Base-by-base conservation (phyloP, 305 asterid genomes). In the Caryopteris hybrid region DNA sequence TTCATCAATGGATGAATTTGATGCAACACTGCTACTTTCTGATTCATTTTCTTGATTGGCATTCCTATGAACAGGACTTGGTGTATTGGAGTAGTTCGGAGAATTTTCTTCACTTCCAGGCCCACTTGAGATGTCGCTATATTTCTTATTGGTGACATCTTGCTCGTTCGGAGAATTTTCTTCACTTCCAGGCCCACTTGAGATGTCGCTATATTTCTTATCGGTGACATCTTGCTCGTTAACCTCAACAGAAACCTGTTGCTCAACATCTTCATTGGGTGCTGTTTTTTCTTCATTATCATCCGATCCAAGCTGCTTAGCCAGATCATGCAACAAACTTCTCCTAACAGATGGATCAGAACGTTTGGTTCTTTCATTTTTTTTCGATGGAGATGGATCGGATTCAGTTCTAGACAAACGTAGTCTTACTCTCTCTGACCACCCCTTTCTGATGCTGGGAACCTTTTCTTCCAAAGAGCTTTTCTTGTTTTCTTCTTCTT, bases 1-100 rank as follows among this genome's bases (percentile, higher is more conserved):
- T 73, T 80, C 95, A 53, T 81, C 83, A 22, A 85, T 36, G 11
- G 82, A 80, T 29, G 86, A 86, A 78, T 87, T 85, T 25, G 99
- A 93, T 23, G 88, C 95, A 67, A 88, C 87, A 36, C 97, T 93
- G 73, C 97, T 90, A 77, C 86, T 68, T 61, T 80, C 96, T 14
- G 81, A 79, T 55, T 75, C 83, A 29, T 74, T 68, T 68, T 70
- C 89, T 21, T 64, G 82, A 66, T 80, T 80, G 60, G 69, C 66
- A 53, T 60, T 64, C 39, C 59, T 75, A 74, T 72, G 64, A 36
- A 42, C 61, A 39, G 85, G 89, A 76, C 86, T 79, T 6, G 80
- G 74, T 22, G 81, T 79, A 68, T 79, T 86, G 5, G 83, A 84
- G 70, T 73, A 78, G 61, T 76, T 73, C 17, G 76, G 83, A 71